Evolutionary conservation across 2,329 filamentous ascomycete species (phyloP).

Genomic region (Penicillium thymicola): DNA sequence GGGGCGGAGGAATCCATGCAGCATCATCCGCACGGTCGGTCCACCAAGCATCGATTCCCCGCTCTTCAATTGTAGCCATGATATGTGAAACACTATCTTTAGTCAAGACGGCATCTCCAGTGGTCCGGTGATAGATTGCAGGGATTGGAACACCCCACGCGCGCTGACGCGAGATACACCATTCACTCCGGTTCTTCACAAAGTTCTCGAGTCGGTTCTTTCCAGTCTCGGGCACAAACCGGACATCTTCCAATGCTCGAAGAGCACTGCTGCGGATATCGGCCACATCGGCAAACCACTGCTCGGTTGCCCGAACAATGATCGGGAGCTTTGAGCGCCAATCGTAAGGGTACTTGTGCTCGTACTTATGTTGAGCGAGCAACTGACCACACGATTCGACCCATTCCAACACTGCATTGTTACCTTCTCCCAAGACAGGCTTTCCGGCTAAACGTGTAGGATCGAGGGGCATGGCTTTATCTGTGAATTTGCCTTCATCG

Average conservation of each 20-base stretch:
- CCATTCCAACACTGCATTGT: constrained; percentile 65
- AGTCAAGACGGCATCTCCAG: constrained; percentile 73
- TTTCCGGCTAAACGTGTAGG: constrained; percentile 67
- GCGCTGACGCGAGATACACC: constrained; percentile 95
- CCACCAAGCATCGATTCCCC: constrained; percentile 93
- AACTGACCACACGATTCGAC: constrained; percentile 60
- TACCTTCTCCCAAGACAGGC: constrained; percentile 68
- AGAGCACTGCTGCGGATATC: constrained; percentile 74
- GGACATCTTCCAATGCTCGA: constrained; percentile 65
- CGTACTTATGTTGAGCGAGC: constrained; percentile 66
- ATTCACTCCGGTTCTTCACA: constrained; percentile 81
- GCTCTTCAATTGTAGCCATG: constrained; percentile 69
- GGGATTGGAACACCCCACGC: constrained; percentile 97
- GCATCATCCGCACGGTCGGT: constrained; percentile 72
- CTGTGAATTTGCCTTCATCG: constrained; percentile 75
- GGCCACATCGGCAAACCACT: constrained; percentile 95
- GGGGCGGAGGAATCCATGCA: constrained; percentile 68
- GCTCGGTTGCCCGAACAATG: constrained; percentile 85
- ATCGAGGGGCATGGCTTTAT: constrained; percentile 69
- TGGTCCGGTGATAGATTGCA: constrained; percentile 69
- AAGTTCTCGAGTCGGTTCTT: constrained; percentile 77
- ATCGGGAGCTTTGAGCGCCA: constrained; percentile 95
- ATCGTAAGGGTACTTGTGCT: constrained; percentile 96
- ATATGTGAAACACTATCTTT: constrained; percentile 79
- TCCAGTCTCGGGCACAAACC: constrained; percentile 74